phyloP scores from a whole-genome alignment of 768 basidiomycete species.

The Collybia mongolica region DNA sequence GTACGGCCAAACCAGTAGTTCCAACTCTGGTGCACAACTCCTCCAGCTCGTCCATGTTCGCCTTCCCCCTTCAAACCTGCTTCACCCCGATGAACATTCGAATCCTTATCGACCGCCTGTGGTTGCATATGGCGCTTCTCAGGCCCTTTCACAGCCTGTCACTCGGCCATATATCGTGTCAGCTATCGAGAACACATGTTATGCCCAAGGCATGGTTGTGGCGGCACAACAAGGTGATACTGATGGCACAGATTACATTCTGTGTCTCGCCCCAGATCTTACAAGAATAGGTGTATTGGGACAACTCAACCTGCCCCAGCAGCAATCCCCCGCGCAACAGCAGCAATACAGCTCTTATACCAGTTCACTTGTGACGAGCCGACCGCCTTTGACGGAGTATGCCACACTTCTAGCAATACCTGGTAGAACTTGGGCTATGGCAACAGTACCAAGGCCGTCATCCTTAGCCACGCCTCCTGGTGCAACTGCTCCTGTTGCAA shows the following conservation, averaged over 20 bases:
- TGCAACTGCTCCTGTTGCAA: conserved; percentile 52
- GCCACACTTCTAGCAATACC: conserved; percentile 76
- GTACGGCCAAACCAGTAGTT: conserved; percentile 34
- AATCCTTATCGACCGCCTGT: conserved; percentile 45
- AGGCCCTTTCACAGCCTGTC: conserved; percentile 40
- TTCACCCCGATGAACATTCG: conserved; percentile 73
- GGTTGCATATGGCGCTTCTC: conserved; percentile 48
- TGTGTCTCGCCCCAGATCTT: conserved; percentile 76
- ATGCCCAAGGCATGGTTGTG: conserved; percentile 64
- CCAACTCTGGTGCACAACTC: conserved; percentile 30
- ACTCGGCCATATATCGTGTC: conserved; percentile 60
- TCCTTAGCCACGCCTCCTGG: conserved; percentile 28
- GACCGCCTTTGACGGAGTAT: conserved; percentile 74
- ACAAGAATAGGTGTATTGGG: conserved; percentile 70
- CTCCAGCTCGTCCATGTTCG: conserved; percentile 79
- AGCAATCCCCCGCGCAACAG: conserved; percentile 31
- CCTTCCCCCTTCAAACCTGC: conserved; percentile 70
- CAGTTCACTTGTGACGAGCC: conserved; percentile 29
- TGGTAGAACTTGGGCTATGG: conserved; percentile 85
- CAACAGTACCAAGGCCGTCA: conserved; percentile 41
- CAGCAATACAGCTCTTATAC: conserved; percentile 30
- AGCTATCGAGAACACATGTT: conserved; percentile 60
- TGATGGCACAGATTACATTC: conserved; percentile 71
- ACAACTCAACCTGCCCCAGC: conserved; percentile 51
- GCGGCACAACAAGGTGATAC: conserved; percentile 74